Evolutionary conservation across 345 rosid genomes (phyloP).

Genomic region (Brassica incana): DNA sequence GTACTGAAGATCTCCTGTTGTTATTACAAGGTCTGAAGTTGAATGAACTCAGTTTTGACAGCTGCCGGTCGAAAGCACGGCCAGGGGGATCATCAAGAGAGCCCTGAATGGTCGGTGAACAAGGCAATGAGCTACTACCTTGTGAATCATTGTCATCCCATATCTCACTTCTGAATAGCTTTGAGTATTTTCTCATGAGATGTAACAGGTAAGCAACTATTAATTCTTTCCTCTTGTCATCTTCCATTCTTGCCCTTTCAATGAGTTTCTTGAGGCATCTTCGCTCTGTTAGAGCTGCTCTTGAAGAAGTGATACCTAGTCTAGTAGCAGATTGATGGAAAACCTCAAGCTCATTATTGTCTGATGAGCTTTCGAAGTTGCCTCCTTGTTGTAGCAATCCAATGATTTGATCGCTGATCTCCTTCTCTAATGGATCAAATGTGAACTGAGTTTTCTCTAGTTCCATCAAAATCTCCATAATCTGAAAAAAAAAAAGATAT

Average conservation of each 20-base stretch:
- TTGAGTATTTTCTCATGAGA: constrained; percentile 93
- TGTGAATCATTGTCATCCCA: constrained; percentile 93
- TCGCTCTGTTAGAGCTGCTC: constrained; percentile 90
- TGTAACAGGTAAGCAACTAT: constrained; percentile 89
- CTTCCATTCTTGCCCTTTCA: constrained; percentile 90
- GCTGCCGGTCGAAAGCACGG: constrained; percentile 74
- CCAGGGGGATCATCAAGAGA: constrained; percentile 59
- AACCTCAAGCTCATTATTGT: constrained; percentile 74
- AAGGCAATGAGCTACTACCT: constrained; percentile 70
- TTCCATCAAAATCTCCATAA: constrained; percentile 72
- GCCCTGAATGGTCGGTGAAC: constrained; percentile 79
- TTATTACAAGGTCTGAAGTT: constrained; percentile 64
- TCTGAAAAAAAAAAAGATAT: constrained; percentile 46
- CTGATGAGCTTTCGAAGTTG: constrained; percentile 62
- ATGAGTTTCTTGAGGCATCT: constrained; percentile 90
- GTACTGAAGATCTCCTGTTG: constrained; percentile 69
- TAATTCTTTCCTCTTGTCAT: constrained; percentile 93
- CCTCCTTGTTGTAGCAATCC: constrained; percentile 84
- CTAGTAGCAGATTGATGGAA: constrained; percentile 84
- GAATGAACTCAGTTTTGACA: constrained; percentile 76
- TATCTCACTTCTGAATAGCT: constrained; percentile 84
- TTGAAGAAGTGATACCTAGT: constrained; percentile 85
- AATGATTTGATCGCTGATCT: constrained; percentile 83
- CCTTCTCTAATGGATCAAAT: constrained; percentile 73
- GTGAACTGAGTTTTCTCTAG: constrained; percentile 62